Percentiles rank a stretch among this genome's conserved stretches.
phyloP scores from a whole-genome alignment of 2,329 filamentous ascomycete genomes.

The Cadophora luteo-olivacea region DNA sequence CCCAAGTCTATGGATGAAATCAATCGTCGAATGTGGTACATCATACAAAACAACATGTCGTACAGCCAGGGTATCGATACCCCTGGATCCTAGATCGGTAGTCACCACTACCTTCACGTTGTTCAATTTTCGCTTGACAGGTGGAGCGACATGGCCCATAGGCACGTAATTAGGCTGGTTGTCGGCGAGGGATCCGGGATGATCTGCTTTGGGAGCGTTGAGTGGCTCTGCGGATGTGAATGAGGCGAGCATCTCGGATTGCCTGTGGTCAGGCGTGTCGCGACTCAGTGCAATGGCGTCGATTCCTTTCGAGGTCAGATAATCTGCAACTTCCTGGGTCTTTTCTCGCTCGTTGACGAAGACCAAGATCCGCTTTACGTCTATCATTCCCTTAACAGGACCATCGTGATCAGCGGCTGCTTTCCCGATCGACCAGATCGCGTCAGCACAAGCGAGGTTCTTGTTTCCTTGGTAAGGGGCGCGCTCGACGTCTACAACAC shows the following conservation, averaged over 20 bases:
- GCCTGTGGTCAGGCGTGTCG: conserved; percentile 79
- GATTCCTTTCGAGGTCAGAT: conserved; percentile 83
- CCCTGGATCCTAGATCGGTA: conserved; percentile 89
- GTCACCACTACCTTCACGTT: conserved; percentile 93
- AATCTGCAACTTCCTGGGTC: conserved; percentile 80
- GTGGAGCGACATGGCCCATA: conserved; percentile 37
- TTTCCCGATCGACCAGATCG: conserved; percentile 91
- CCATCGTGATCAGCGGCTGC: conserved; percentile 68
- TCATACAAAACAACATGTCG: conserved; percentile 93
- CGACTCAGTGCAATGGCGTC: conserved; percentile 85
- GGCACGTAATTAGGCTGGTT: conserved; percentile 46
- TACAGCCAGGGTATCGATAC: conserved; percentile 92
- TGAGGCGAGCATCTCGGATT: conserved; percentile 75
- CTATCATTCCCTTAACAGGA: conserved; percentile 59
- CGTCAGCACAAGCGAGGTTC: conserved; percentile 89
- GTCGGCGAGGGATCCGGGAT: conserved; percentile 50
- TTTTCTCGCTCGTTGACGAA: conserved; percentile 97
- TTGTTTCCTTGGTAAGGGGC: conserved; percentile 96
- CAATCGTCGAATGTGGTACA: conserved; percentile 96
- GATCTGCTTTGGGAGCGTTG: conserved; percentile 44
- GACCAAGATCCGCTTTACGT: conserved; percentile 86
- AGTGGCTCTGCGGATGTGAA: conserved; percentile 65
- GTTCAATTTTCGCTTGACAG: conserved; percentile 52
- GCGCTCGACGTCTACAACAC: conserved; percentile 88
- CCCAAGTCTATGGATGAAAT: conserved; percentile 96